A percentile compares a stretch with the other conserved stretches of the same genome.
Evolutionary conservation across 108 stramenopile genomes (phyloP).

Genomic region (Skeletonema grethae): DNA sequence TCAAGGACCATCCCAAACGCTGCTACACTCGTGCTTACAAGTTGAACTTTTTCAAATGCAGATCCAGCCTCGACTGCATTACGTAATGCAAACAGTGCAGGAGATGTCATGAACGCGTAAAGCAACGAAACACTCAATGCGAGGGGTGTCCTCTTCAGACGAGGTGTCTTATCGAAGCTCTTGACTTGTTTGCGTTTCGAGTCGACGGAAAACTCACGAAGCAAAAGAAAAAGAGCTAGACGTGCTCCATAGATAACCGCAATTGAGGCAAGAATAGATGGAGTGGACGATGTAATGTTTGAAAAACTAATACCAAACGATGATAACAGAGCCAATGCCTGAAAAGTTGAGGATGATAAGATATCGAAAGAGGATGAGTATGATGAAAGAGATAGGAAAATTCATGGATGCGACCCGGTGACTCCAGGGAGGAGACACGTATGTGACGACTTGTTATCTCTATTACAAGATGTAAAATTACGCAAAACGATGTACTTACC

Average conservation of each 20-base stretch:
- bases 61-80: constrained; percentile 2
- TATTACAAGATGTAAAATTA: not conserved
- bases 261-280: constrained; percentile 8
- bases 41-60: constrained; percentile 8
- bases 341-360: not conserved
- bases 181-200: constrained; percentile 30
- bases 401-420: too few species aligned
- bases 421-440: too few species aligned
- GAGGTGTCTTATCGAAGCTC: constrained; percentile 27
- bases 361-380: not conserved
- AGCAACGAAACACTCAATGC: constrained; percentile 37
- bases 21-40: constrained; percentile 11
- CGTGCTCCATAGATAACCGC: constrained; percentile 40
- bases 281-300: constrained; percentile 12
- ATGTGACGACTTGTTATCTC: too few species aligned
- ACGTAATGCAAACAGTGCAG: constrained; percentile 41
- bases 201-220: constrained; percentile 32
- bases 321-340: constrained; percentile 20
- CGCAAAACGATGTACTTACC: not conserved
- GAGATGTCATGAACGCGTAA: constrained; percentile 47
- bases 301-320: constrained; percentile 19
- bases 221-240: constrained; percentile 27
- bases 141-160: constrained; percentile 31
- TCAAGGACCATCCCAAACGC: constrained; percentile 29
- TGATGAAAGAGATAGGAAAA: not conserved